Base-by-base conservation (phyloP, 441 rosid species). In the Eruca vesicaria region DNA sequence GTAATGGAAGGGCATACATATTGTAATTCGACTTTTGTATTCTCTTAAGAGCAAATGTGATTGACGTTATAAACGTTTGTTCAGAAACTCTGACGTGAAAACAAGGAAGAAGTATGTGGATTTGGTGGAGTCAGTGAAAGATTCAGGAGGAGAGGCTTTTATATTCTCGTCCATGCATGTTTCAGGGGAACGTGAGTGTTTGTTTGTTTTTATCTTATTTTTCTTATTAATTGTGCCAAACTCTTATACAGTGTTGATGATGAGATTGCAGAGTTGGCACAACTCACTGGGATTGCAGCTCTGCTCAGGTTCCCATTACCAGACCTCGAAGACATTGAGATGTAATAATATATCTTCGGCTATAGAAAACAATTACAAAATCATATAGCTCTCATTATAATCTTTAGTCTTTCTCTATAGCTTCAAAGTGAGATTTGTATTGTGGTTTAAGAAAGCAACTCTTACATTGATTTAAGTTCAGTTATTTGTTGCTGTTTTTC, bases 281-380 rank as follows among this genome's bases (percentile, higher is more conserved):
- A 91, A 66, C 74, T 89, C 81, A 96, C 97, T 6, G 98, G 99
- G 55, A 79, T 95, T 63, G 98, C 99, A 23, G 99, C 99, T 56
- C 87, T 93, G 73, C 99, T 95, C 18, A 83, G 97, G 66, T 95
- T 95, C 82, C 98, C 98, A 10, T 86, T 91, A 74, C 99, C 98
- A 4, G 99, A 95, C 68, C 86, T 95, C 6, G 98, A 95, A 68
- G 99, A 93, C 85, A 85, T 95, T 36, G 99, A 93, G 88, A 91
- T 93, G 26, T 23, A 23, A 23, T 23, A 23, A 23, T 23, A 1
- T 50, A 4, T 50, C 21, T 4, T 21, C 7, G 59, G 29, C 29
- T 48, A 63, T 35, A 69, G 74, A 60, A 75, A 19, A 28, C 58
- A 63, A 48, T 28, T n/a, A 57, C 35, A 8, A 2, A 23, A 29